Conservation (phyloP, 2,329 filamentous ascomycete genomes). For the Boeremia lycopersici region DNA sequence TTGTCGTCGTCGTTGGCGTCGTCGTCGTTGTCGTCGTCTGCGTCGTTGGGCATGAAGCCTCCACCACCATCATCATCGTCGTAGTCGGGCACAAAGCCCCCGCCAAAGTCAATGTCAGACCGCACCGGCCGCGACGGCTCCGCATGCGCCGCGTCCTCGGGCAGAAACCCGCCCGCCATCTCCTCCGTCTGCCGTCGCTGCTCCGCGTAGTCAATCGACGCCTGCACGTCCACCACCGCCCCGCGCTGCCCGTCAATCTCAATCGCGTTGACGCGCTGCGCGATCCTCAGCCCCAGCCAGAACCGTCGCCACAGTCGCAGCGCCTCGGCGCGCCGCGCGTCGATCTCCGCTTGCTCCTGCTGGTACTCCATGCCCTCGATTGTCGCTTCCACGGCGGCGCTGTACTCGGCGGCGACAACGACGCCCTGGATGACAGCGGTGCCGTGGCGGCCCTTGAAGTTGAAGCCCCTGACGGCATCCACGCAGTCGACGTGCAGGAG, state of each 20-base stretch:
- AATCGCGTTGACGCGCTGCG: conserved; percentile 71
- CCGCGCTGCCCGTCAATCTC: conserved; percentile 44
- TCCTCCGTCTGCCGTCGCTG: conserved; percentile 35
- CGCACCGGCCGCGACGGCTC: conserved; percentile 23
- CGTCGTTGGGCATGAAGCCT: neutral
- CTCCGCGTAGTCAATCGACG: conserved; percentile 38
- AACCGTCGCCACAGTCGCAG: conserved; percentile 66
- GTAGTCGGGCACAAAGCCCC: conserved; percentile 30
- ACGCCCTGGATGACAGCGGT: conserved; percentile 82
- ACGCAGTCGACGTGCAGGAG: conserved; percentile 83
- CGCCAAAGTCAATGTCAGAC: conserved; percentile 16
- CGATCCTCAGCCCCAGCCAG: conserved; percentile 68
- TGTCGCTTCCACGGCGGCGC: conserved; percentile 73
- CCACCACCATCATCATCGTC: neutral
- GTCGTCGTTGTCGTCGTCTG: neutral
- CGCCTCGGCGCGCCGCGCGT: conserved; percentile 56
- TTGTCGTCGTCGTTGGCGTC: neutral
- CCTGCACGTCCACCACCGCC: conserved; percentile 35
- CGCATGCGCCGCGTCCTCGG: conserved; percentile 56
- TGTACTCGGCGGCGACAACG: conserved; percentile 74
- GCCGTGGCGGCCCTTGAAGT: conserved; percentile 83
- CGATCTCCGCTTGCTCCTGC: conserved; percentile 66
- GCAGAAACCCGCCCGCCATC: conserved; percentile 49
- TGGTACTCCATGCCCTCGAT: conserved; percentile 71
- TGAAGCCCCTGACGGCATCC: conserved; percentile 87